Evolutionary conservation across 2,329 filamentous ascomycete species (phyloP), one percentile per base, ranked within the genome.

Genomic region (Penicillium freii): DNA sequence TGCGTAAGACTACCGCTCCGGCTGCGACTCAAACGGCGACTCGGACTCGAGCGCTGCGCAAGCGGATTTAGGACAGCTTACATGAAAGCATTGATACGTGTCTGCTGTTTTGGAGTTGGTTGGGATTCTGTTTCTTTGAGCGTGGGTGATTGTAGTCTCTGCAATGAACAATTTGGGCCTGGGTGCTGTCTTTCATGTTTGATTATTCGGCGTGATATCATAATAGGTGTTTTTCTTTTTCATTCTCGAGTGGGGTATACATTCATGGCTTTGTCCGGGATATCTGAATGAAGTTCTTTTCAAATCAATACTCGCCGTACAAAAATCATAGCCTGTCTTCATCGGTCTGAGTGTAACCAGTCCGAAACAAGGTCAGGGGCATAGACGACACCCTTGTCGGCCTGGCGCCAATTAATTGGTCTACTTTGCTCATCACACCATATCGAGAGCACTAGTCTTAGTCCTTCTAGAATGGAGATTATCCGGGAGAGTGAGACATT

Each of bases 41-140:
- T 33, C 61, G 72, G 21, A 73, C 73, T 33, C 70, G 77, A 50
- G 71, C 75, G 13, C 63, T 79, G 58, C 74, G 77, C 45, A 79
- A 77, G 62, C 71, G 75, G 19, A 71, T 66, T 25, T 76, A 71
- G 61, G 2, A 52, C 6, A 19, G 13, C 15, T n/a, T 34, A 46
- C 10, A 21, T 38, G 34, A 38, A 8, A 21, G 9, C 36, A 46
- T 13, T 23, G 21, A 40, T 8, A 27, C 6, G 4, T 46, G 21
- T 38, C 2, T 44, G 29, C 15, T 27, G 23, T 56, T 17, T 42
- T 52, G 46, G 55, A 50, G 51, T 56, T 58, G 17, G 23, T n/a
- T 38, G 44, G 23, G 34, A 11, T 43, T 48, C 13, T 45, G 34
- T 45, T 19, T 27, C 13, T 43, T 54, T 60, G n/a, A 54, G 54